Base-by-base conservation (phyloP, 768 basidiomycete genomes). In the Rhodotorula taiwanensis region DNA sequence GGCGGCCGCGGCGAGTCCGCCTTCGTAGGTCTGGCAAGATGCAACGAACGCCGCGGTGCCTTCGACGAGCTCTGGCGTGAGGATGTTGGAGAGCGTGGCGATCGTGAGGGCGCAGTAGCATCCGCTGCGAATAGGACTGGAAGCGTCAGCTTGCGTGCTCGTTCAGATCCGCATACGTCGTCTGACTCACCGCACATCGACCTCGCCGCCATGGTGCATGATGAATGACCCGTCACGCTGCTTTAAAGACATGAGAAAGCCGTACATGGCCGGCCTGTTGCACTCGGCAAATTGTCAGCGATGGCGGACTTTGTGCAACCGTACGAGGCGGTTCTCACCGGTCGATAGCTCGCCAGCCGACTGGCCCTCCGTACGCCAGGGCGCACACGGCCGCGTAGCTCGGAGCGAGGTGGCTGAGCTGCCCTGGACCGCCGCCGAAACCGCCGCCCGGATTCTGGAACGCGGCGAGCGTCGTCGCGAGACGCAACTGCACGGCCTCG, bases 1-100 rank as follows among this genome's bases (percentile, higher is more conserved):
- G 0, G 88, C 87, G 0, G 88, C 79, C 3, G 84, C 86, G 1
- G 89, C 81, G 73, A 99, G 93, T 0, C 95, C 94, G 39, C 95
- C 95, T 76, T 99, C 95, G 77, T 94, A 98, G 1, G 93, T 98
- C 75, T 98, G 95, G 74, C 90, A 95, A 7, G 86, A 75, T 48
- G 85, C 84, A 56, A 99, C 79, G 78, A 92, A 98, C 11, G 79
- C 82, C 2, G 87, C 81, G 0, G 86, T 87, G 9, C 86, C 85
- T 31, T 79, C 76, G 7, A 92, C 80, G 44, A 99, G 84, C 60
- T 88, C 90, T 0, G 92, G 90, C 0, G 94, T 97, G 50, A 97
- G 77, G 23, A 99, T 76, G 69, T 95, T 83, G 47, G 97, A 81
- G 28, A 99, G 79, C 4, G 84, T 83, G 0, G 93, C 90, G 4